Evolutionary conservation across 2,329 filamentous ascomycete species (phyloP).

Genomic region (Gremmenia infestans): DNA sequence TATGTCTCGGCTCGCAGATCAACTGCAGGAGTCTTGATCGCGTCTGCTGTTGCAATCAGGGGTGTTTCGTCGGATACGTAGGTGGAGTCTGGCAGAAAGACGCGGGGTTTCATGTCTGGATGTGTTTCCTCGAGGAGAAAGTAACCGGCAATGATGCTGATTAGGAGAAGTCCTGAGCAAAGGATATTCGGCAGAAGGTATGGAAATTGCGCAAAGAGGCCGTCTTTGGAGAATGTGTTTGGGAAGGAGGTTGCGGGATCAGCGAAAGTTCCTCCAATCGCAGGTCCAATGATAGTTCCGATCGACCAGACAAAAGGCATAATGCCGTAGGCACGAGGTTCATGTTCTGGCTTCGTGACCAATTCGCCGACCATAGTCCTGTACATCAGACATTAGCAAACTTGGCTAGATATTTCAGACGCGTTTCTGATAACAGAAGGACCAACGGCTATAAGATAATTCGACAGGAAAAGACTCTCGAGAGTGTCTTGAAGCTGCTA

Average conservation of each 20-base stretch:
- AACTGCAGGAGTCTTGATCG: constrained; percentile 66
- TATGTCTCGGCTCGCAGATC: constrained; percentile 76
- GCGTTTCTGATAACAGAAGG: neutral
- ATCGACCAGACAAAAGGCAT: constrained; percentile 96
- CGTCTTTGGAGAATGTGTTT: constrained; percentile 57
- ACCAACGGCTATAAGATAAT: neutral
- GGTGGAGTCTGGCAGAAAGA: constrained; percentile 42
- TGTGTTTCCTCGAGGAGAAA: constrained; percentile 84
- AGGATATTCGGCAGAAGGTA: constrained; percentile 87
- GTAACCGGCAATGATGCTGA: constrained; percentile 78
- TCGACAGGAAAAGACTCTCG: no score
- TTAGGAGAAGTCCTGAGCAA: constrained; percentile 67
- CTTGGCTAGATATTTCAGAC: neutral
- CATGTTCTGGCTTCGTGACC: constrained; percentile 76
- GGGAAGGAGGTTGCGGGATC: constrained; percentile 74
- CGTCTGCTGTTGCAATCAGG: constrained; percentile 69
- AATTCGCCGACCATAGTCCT: constrained; percentile 89
- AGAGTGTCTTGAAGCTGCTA: no score
- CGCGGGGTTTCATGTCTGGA: constrained; percentile 65
- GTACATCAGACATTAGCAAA: constrained; percentile 27
- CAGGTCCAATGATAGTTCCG: constrained; percentile 83
- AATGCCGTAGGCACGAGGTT: constrained; percentile 80
- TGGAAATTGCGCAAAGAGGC: constrained; percentile 73
- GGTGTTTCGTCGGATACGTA: constrained; percentile 56
- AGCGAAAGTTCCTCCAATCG: constrained; percentile 82